Evolutionary conservation across 176 grass and related monocot genomes (phyloP).

Genomic region (Melocanna baccifera): DNA sequence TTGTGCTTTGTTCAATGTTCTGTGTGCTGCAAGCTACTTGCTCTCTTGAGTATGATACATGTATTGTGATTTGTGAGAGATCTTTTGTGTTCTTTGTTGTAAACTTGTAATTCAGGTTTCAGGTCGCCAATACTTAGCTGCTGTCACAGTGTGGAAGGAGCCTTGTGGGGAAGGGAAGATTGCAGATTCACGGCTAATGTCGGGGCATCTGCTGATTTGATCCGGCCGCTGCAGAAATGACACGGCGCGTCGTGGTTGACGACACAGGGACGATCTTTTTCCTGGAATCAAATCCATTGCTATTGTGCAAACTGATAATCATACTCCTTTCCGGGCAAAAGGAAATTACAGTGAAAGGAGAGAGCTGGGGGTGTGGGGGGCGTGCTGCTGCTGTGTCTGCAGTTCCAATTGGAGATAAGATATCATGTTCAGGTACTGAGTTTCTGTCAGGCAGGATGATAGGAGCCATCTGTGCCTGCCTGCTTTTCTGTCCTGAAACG

Average conservation of each 20-base stretch:
- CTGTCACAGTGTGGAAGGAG: neutral
- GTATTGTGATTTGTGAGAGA: neutral
- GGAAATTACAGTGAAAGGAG: neutral
- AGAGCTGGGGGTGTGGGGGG: neutral
- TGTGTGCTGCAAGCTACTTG: neutral
- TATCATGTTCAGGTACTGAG: constrained; percentile 17
- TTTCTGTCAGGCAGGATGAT: neutral
- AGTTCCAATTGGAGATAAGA: neutral
- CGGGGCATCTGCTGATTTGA: constrained; percentile 17
- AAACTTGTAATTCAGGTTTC: too few relatives aligned
- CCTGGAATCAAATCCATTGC: constrained; percentile 12
- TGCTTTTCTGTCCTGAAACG: constrained; percentile 8
- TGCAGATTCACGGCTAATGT: neutral
- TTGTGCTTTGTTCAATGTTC: too few relatives aligned
- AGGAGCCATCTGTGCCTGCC: neutral
- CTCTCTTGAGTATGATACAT: neutral
- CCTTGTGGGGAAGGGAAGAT: neutral
- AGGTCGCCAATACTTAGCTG: too few relatives aligned
- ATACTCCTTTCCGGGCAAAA: constrained; percentile 6
- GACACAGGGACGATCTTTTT: neutral
- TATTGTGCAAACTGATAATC: neutral
- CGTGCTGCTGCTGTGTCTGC: neutral
- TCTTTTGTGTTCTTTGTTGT: neutral
- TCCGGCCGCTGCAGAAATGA: neutral
- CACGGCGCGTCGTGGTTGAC: neutral